phyloP scores from a whole-genome alignment of 805 yeast genomes.

The Candida michaelii region DNA sequence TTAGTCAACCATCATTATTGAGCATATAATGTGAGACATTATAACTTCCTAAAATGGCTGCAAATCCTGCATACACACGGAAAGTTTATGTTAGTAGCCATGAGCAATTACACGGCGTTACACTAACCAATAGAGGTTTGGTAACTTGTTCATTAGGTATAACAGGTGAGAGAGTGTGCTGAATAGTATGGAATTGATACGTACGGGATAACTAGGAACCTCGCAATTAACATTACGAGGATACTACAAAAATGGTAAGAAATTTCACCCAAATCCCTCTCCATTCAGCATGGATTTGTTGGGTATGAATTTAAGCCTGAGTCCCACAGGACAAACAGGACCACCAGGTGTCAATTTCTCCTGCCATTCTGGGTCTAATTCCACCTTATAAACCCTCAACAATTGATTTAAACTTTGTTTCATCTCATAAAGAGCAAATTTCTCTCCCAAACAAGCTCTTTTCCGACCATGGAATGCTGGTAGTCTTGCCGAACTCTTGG shows the following conservation, averaged over 20 bases:
- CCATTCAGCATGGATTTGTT: too few species aligned
- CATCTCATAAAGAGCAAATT: slow-evolving; percentile 50
- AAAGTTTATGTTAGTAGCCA: too few species aligned
- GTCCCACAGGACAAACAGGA: slow-evolving; percentile 49
- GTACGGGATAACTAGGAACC: too few species aligned
- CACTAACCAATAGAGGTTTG: too few species aligned
- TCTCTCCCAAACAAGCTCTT: slow-evolving; percentile 62
- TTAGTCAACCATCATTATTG: not conserved
- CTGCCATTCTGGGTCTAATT: slow-evolving; percentile 43
- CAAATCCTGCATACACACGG: slow-evolving; percentile 5
- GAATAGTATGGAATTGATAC: too few species aligned
- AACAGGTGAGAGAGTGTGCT: too few species aligned
- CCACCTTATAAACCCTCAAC: slow-evolving; percentile 34
- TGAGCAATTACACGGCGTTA: too few species aligned
- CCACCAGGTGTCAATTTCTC: slow-evolving; percentile 58
- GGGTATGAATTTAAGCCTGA: slow-evolving; percentile 21
- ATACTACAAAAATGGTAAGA: too few species aligned
- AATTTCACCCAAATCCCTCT: too few species aligned
- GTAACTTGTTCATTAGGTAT: too few species aligned
- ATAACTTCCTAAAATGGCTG: slow-evolving; percentile 3
- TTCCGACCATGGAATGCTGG: slow-evolving; percentile 61
- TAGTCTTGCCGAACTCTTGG: slow-evolving; percentile 46
- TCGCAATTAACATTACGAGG: too few species aligned
- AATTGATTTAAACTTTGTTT: slow-evolving; percentile 39
- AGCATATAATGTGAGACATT: not conserved